Evolutionary conservation across 345 rosid species (phyloP).

Genomic region (Hibiscus tridactylites): DNA sequence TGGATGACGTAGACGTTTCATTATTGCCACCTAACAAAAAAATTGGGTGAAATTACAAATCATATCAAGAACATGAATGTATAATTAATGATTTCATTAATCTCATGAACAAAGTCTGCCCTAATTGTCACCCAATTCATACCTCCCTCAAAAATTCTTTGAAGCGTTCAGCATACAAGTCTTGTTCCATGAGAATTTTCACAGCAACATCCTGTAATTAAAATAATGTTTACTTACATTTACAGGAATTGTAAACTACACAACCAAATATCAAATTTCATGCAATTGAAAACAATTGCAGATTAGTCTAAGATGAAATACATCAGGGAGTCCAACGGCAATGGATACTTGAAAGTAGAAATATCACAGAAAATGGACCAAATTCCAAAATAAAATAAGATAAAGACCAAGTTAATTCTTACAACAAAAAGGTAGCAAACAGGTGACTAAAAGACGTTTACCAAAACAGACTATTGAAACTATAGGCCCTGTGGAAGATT

Average conservation of each 20-base stretch:
- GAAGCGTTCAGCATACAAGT: conserved; percentile 72
- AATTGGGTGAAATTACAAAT: conserved; percentile 4
- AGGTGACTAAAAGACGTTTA: background rate
- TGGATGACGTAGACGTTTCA: conserved; percentile 98
- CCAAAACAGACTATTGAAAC: background rate
- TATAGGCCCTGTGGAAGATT: background rate
- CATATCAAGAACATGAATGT: conserved; percentile 15
- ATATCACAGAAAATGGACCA: background rate
- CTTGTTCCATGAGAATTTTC: conserved; percentile 99
- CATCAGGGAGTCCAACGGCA: background rate
- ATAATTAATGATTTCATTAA: background rate
- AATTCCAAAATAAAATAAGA: background rate
- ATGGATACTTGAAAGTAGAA: background rate
- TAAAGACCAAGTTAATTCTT: background rate
- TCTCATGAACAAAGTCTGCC: background rate
- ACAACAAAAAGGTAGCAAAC: background rate
- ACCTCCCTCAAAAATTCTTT: conserved; percentile 98
- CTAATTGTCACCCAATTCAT: conserved; percentile 8
- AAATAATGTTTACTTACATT: background rate
- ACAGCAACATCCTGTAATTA: conserved; percentile 92
- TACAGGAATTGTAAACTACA: background rate
- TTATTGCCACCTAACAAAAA: conserved; percentile 72
- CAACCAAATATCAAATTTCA: background rate
- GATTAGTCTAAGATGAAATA: background rate
- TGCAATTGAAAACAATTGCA: background rate